Evolutionary conservation across 495 filamentous ascomycete genomes (phyloP).

Genomic region (Hypoxylon trugodes): DNA sequence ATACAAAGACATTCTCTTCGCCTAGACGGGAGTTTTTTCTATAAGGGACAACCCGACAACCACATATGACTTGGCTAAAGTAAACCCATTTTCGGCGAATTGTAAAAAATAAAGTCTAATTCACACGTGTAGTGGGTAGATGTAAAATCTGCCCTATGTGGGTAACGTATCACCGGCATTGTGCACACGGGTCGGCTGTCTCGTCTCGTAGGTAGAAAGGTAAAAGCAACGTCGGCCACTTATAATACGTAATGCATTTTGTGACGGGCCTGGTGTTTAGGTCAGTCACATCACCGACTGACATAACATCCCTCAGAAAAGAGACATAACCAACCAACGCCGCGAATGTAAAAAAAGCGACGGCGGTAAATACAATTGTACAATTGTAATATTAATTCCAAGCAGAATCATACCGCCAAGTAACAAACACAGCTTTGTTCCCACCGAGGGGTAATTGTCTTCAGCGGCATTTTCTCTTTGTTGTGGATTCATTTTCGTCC

Average conservation of each 20-base stretch:
- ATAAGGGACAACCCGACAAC: background rate
- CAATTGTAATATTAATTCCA: too few relatives aligned
- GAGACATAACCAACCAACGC: background rate
- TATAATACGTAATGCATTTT: background rate
- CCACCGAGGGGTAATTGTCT: background rate
- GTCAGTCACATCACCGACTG: too few relatives aligned
- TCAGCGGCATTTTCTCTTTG: slow-evolving; percentile 12
- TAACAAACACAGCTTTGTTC: background rate
- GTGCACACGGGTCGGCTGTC: slow-evolving; percentile 19
- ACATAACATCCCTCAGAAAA: too few relatives aligned
- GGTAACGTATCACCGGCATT: slow-evolving; percentile 24
- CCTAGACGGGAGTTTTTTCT: too few relatives aligned
- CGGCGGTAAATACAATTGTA: background rate
- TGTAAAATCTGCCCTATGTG: background rate
- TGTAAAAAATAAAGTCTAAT: background rate
- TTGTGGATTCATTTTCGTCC: slow-evolving; percentile 2
- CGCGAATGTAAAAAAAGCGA: background rate
- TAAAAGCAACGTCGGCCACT: slow-evolving; percentile 23
- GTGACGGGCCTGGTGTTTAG: too few relatives aligned
- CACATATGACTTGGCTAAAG: background rate
- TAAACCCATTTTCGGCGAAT: too few relatives aligned
- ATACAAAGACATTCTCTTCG: too few relatives aligned
- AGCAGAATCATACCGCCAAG: background rate
- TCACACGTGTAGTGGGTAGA: background rate
- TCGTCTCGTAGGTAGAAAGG: slow-evolving; percentile 21